These are phyloP conservation scores for Lignosus rhinocerotis DNA, from an alignment of 1,284 basidiomycete genomes.

Conservation along the genomic window DNA sequence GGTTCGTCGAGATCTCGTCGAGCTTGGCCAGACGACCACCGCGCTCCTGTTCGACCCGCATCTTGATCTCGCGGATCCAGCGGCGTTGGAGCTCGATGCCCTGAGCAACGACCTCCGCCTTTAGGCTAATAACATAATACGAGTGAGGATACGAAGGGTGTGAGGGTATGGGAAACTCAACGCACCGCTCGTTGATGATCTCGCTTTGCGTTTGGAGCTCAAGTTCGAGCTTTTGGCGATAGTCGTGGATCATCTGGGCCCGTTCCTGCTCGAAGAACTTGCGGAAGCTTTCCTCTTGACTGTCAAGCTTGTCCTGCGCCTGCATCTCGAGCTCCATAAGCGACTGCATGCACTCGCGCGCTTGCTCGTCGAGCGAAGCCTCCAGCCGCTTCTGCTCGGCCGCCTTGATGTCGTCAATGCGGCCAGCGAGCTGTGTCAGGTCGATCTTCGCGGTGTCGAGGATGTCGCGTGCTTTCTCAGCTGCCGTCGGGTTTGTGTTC, in stretches of 20 bases:
- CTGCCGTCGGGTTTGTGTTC: slow-evolving; percentile 68
- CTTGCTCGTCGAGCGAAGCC: slow-evolving; percentile 79
- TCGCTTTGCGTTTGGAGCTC: slow-evolving; percentile 91
- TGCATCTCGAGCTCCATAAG: slow-evolving; percentile 84
- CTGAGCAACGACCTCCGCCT: slow-evolving; percentile 94
- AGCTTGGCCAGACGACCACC: slow-evolving; percentile 94
- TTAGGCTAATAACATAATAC: slow-evolving; percentile 55
- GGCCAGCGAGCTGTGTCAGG: slow-evolving; percentile 74
- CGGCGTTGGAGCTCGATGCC: slow-evolving; percentile 96
- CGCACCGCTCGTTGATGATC: slow-evolving; percentile 91
- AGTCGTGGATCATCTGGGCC: slow-evolving; percentile 72
- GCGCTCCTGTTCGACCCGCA: slow-evolving; percentile 95
- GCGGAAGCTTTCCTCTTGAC: slow-evolving; percentile 86
- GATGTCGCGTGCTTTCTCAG: slow-evolving; percentile 68
- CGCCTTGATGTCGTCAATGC: slow-evolving; percentile 82
- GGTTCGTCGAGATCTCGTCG: slow-evolving; percentile 86
- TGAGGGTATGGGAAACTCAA: not conserved
- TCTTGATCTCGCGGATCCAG: slow-evolving; percentile 96
- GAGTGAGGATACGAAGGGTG: not conserved
- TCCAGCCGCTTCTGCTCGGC: slow-evolving; percentile 81
- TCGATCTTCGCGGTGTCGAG: slow-evolving; percentile 81
- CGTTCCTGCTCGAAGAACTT: slow-evolving; percentile 84
- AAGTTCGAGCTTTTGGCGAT: slow-evolving; percentile 83
- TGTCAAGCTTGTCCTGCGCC: slow-evolving; percentile 81
- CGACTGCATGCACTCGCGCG: slow-evolving; percentile 81